Conservation (phyloP, 192 early-diverging fungal genomes). For the Linnemannia exigua region DNA sequence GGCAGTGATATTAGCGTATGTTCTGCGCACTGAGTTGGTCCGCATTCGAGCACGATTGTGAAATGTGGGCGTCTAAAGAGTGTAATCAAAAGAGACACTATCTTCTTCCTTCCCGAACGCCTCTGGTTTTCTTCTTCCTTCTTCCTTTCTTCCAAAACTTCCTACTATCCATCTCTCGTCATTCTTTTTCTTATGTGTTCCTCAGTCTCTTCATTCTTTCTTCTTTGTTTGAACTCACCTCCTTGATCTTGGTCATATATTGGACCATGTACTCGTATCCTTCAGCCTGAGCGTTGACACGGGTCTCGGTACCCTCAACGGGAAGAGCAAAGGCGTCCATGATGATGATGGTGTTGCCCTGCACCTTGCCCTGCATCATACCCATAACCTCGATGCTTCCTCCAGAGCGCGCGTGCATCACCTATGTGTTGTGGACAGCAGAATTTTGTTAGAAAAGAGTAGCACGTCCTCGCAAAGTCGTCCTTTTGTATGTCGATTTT, state of each 20-base stretch:
- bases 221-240: conserved; percentile 63
- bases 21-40: background rate
- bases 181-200: too few relatives aligned
- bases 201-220: background rate
- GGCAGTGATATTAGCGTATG: background rate
- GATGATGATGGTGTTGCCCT: conserved; percentile 89
- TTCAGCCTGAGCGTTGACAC: conserved; percentile 93
- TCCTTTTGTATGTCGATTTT: background rate
- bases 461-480: background rate
- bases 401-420: conserved; percentile 98
- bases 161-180: too few relatives aligned
- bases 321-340: conserved; percentile 98
- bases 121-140: too few relatives aligned
- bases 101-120: background rate
- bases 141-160: too few relatives aligned
- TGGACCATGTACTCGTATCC: conserved; percentile 99
- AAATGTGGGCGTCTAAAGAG: too few relatives aligned
- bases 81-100: too few relatives aligned
- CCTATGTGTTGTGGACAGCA: conserved; percentile 57
- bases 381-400: conserved; percentile 99
- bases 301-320: conserved; percentile 98
- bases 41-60: too few relatives aligned
- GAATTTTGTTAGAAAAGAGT: background rate
- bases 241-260: conserved; percentile 86
- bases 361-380: conserved; percentile 95